Percentiles rank a stretch among this genome's conserved stretches.
These are phyloP conservation scores for Colletotrichum shisoi DNA, from an alignment of 2,329 filamentous ascomycete genomes.

Conservation along the genomic window DNA sequence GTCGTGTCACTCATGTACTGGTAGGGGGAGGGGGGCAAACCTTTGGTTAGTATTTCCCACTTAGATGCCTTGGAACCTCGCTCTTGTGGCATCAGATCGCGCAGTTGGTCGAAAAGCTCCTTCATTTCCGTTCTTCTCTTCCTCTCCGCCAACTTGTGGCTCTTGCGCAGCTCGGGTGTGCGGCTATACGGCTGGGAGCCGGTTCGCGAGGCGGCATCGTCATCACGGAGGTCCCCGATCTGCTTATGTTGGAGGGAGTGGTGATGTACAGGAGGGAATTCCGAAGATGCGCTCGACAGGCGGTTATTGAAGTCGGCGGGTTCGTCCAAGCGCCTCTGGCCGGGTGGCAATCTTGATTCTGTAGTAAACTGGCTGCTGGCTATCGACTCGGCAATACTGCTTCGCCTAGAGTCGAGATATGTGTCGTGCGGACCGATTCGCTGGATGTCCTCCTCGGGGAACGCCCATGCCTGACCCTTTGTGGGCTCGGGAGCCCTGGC, in stretches of 20 bases:
- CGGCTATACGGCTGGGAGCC: slow-evolving; percentile 80
- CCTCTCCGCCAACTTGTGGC: slow-evolving; percentile 84
- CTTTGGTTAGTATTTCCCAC: slow-evolving; percentile 88
- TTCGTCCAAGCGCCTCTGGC: slow-evolving; percentile 77
- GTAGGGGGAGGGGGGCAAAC: slow-evolving; percentile 56
- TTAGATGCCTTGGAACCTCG: slow-evolving; percentile 86
- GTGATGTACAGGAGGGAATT: slow-evolving; percentile 71
- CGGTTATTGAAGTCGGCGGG: slow-evolving; percentile 56
- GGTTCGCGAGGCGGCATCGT: slow-evolving; percentile 61
- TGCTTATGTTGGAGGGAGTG: slow-evolving; percentile 79
- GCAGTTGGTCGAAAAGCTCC: slow-evolving; percentile 80
- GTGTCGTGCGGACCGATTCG: slow-evolving; percentile 57
- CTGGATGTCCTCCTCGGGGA: slow-evolving; percentile 75
- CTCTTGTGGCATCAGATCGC: slow-evolving; percentile 80
- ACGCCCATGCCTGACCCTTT: slow-evolving; percentile 85
- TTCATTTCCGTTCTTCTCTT: slow-evolving; percentile 90
- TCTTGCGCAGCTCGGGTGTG: slow-evolving; percentile 81
- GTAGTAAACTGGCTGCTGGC: slow-evolving; percentile 81
- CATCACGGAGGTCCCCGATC: slow-evolving; percentile 70
- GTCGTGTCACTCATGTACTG: background rate
- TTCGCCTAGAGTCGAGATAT: slow-evolving; percentile 72
- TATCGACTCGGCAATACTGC: slow-evolving; percentile 78
- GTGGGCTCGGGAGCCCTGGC: slow-evolving; percentile 79
- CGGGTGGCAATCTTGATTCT: slow-evolving; percentile 74
- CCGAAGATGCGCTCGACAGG: slow-evolving; percentile 60